Conservation (phyloP, 148 eudicot genomes). For the Cornus suecica region DNA sequence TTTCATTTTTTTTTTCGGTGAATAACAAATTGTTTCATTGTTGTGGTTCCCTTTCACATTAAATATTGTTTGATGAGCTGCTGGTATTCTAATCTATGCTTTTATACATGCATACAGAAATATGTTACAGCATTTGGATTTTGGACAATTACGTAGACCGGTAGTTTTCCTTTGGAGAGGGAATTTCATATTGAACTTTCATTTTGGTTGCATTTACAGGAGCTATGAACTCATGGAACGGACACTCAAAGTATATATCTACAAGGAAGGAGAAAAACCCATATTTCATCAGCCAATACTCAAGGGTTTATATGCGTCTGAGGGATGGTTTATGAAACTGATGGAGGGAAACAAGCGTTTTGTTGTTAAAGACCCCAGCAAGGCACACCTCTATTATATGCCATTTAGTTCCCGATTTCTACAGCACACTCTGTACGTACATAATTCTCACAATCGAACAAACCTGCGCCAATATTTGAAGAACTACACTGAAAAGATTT, state of each 20-base stretch:
- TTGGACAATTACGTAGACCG: background rate
- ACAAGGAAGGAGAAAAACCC: slow-evolving; percentile 78
- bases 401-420: slow-evolving; percentile 86
- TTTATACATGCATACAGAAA: background rate
- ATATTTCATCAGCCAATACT: slow-evolving; percentile 91
- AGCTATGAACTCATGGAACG: slow-evolving; percentile 92
- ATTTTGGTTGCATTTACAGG: slow-evolving; percentile 35
- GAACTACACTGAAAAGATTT: slow-evolving; percentile 56
- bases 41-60: background rate
- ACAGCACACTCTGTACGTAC: slow-evolving; percentile 52
- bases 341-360: slow-evolving; percentile 73
- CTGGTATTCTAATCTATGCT: background rate
- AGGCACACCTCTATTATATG: slow-evolving; percentile 85
- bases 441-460: slow-evolving; percentile 58
- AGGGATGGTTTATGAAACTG: slow-evolving; percentile 97
- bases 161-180: background rate
- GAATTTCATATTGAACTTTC: background rate
- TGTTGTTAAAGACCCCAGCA: slow-evolving; percentile 58
- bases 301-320: slow-evolving; percentile 88
- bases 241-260: slow-evolving; percentile 64
- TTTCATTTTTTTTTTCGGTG: background rate
- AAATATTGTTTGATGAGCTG: background rate
- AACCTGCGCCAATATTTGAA: slow-evolving; percentile 53
- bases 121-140: background rate
- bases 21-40: background rate